Evolutionary conservation across 257 asterid genomes (phyloP).

Genomic region (Anisodus tanguticus): DNA sequence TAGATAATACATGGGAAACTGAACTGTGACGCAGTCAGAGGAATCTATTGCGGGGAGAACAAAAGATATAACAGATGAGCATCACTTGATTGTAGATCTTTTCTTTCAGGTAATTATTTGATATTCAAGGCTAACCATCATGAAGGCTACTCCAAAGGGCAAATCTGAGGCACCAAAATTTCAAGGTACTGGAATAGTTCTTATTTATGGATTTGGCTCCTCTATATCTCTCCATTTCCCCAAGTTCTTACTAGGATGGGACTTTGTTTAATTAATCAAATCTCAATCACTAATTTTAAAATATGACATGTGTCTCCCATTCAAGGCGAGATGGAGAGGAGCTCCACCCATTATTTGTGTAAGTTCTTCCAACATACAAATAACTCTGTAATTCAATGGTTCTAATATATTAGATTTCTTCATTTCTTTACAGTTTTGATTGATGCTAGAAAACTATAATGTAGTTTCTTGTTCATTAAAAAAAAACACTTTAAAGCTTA

Average conservation of each 20-base stretch:
- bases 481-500: conserved; percentile 29
- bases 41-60: conserved; percentile 7
- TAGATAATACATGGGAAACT: not conserved
- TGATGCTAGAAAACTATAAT: not conserved
- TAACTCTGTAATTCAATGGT: conserved; percentile 14
- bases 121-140: conserved; percentile 59
- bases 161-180: conserved; percentile 5
- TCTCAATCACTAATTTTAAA: not conserved
- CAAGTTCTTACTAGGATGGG: not conserved
- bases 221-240: no score
- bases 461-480: not conserved
- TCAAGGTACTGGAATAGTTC: conserved; percentile 7
- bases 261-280: not conserved
- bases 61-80: not conserved
- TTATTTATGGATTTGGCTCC: not conserved
- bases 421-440: not conserved
- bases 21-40: not conserved
- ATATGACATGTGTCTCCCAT: not conserved
- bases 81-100: not conserved
- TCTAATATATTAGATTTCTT: not conserved
- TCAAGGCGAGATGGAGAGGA: not conserved
- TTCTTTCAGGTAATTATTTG: not conserved
- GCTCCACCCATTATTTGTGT: not conserved
- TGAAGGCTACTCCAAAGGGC: conserved; percentile 26
- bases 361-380: conserved; percentile 4